These are phyloP conservation scores for Trypanosoma congolense DNA, from an alignment of 208 protist genomes.

Conservation along the genomic window DNA sequence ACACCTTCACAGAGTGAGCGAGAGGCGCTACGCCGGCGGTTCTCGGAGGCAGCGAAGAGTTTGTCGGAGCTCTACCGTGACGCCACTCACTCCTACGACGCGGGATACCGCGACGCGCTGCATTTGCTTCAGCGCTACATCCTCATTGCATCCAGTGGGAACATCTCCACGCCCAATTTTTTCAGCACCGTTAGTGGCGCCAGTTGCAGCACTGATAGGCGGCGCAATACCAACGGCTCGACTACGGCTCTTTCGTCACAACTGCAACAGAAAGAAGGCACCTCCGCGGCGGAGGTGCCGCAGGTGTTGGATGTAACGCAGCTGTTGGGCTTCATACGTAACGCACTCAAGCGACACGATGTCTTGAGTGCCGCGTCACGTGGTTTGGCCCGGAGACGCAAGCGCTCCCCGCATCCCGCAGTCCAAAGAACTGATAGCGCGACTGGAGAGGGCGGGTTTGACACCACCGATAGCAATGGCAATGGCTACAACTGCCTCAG, in stretches of 20 bases:
- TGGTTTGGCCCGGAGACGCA: slow-evolving; percentile 1
- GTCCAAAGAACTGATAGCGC: neutral
- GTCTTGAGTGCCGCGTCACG: slow-evolving; percentile 33
- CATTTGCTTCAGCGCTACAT: slow-evolving; percentile 47
- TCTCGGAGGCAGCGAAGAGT: slow-evolving; percentile 38
- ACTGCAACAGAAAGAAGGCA: no score
- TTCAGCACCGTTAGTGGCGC: neutral
- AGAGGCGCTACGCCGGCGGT: slow-evolving; percentile 31
- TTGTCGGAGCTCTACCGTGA: slow-evolving; percentile 53
- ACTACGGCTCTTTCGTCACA: neutral
- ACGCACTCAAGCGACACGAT: slow-evolving; percentile 19
- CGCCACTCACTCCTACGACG: slow-evolving; percentile 42
- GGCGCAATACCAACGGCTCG: no score
- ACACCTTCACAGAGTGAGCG: slow-evolving; percentile 11
- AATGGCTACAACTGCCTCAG: neutral
- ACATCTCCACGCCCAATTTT: slow-evolving; percentile 11
- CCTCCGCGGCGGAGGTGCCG: neutral
- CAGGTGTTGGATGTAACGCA: slow-evolving; percentile 15
- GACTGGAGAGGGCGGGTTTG: neutral
- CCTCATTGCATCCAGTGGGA: slow-evolving; percentile 9
- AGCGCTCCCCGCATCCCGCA: neutral
- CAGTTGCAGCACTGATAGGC: neutral
- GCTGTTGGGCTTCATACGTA: slow-evolving; percentile 32
- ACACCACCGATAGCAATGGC: neutral
- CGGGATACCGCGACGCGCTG: slow-evolving; percentile 49